These are phyloP conservation scores for Rhodotorula paludigena DNA, from an alignment of 768 basidiomycete genomes.

Conservation along the genomic window DNA sequence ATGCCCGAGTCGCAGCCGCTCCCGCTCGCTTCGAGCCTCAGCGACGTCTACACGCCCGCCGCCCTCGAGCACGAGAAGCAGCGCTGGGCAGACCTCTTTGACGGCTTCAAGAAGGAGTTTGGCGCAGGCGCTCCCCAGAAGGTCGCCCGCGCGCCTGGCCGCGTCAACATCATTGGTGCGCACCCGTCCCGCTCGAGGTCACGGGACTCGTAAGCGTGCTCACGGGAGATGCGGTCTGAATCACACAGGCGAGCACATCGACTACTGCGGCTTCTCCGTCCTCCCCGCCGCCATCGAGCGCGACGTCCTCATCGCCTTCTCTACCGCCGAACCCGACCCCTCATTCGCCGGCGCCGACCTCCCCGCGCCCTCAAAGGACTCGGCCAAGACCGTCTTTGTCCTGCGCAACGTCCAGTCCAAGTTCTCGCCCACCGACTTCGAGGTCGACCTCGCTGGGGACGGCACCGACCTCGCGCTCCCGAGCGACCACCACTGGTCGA, in stretches of 20 bases:
- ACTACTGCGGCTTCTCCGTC: constrained; percentile 40
- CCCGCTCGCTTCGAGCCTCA: constrained; percentile 5
- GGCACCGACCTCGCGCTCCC: constrained; percentile 12
- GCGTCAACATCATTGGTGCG: constrained; percentile 39
- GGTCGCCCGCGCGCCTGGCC: constrained; percentile 31
- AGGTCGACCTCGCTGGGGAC: constrained; percentile 30
- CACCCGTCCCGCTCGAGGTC: not conserved
- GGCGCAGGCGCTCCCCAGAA: not conserved
- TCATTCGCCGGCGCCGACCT: not conserved
- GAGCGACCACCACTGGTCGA: constrained; percentile 36
- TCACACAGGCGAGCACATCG: constrained; percentile 36
- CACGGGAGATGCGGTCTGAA: not conserved
- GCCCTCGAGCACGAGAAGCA: constrained; percentile 26
- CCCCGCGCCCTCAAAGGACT: constrained; percentile 2
- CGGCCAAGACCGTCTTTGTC: constrained; percentile 25
- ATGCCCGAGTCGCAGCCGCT: constrained; percentile 10
- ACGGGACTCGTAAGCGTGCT: not conserved
- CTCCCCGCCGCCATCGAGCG: constrained; percentile 44
- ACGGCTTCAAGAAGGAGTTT: constrained; percentile 30
- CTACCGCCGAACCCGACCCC: not conserved
- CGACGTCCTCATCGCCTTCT: constrained; percentile 41
- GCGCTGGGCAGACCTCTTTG: constrained; percentile 27
- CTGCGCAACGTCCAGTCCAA: constrained; percentile 38
- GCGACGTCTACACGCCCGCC: constrained; percentile 31
- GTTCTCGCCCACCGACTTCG: constrained; percentile 34